Base-by-base conservation (phyloP, 306 rosid genomes). In the Malus asiatica region DNA sequence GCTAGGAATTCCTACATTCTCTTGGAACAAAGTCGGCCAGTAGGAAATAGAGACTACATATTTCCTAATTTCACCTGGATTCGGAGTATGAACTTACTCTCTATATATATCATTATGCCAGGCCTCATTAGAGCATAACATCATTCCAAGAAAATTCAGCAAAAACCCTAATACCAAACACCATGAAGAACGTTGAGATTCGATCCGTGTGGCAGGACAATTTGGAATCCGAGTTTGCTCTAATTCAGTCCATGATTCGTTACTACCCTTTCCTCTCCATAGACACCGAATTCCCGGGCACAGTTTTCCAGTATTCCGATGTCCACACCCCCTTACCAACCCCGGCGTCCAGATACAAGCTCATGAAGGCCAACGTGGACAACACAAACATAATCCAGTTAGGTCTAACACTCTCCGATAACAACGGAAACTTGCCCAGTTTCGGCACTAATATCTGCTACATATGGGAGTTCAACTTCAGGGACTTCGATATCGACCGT, bases 211-310 rank as follows among this genome's bases (percentile, higher is more conserved):
- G 70, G 70, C 15, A 10, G 6, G 8, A 32, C 6, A 78, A 78
- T 78, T 19, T 71, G 15, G 8, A 3, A 0, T 1, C 0, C 10
- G 77, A 78, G 58, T 66, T 78, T 11, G 8, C 77, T 13, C 71
- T 25, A 30, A 29, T 78, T 1, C 51, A 53, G 2, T 5, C 23
- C 9, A 6, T 25, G 25, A 23, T 55, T 10, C 22, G 38, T 14
- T 0, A 0, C 0, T 60, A 19, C 27, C 57, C 44, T 19, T 52
- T 72, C 29, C 61, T 11, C 30, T 53, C 82, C 27, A 19, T 81
- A 4, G 81, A 76, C 62, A 81, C 71, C 1, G 81, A 77, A 25
- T 76, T 66, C 35, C 71, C 84, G 0, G 84, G 81, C 35, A 38
- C 45, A 6, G 27, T 71, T 14, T 62, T 18, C 14, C 9, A 15